Evolutionary conservation across 768 basidiomycete genomes (phyloP).

Genomic region (Termitomyces sp.): DNA sequence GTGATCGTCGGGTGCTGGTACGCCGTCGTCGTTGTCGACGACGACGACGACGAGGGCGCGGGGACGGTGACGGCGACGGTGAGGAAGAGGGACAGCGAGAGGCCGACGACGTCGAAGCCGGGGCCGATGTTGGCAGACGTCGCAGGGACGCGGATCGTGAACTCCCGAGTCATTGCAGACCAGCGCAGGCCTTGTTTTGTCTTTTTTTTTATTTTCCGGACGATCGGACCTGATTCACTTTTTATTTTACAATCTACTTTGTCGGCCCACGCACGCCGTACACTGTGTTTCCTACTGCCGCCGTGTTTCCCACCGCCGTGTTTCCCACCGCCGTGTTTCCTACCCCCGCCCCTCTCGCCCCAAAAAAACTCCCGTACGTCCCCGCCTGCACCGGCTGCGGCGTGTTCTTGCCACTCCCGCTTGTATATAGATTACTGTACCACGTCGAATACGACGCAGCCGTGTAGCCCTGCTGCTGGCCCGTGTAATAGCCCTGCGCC

Average conservation of each 20-base stretch:
- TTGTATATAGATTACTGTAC: slow-evolving; percentile 25
- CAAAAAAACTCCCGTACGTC: slow-evolving; percentile 22
- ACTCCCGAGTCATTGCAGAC: slow-evolving; percentile 22
- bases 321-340: slow-evolving; percentile 25
- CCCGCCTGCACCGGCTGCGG: slow-evolving; percentile 30
- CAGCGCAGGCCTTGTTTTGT: neutral
- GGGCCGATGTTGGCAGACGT: slow-evolving; percentile 99
- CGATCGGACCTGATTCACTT: slow-evolving; percentile 1
- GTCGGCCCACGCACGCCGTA: slow-evolving; percentile 10
- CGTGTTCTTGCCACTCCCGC: slow-evolving; percentile 37
- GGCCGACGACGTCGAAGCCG: slow-evolving; percentile 98
- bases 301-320: slow-evolving; percentile 23
- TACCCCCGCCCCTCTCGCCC: slow-evolving; percentile 12
- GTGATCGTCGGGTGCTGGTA: slow-evolving; percentile 54
- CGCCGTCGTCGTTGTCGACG: slow-evolving; percentile 23
- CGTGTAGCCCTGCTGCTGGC: slow-evolving; percentile 30
- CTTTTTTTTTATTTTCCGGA: neutral
- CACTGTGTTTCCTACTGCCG: slow-evolving; percentile 23
- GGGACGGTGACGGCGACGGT: slow-evolving; percentile 56
- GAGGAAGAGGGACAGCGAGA: slow-evolving; percentile 85
- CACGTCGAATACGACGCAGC: slow-evolving; percentile 25
- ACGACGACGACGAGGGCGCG: slow-evolving; percentile 7
- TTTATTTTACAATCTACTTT: no score
- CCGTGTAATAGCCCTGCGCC: slow-evolving; percentile 29
- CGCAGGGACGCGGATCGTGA: slow-evolving; percentile 86